Conservation (phyloP, 1,284 basidiomycete species). For the Austropuccinia psidii region DNA sequence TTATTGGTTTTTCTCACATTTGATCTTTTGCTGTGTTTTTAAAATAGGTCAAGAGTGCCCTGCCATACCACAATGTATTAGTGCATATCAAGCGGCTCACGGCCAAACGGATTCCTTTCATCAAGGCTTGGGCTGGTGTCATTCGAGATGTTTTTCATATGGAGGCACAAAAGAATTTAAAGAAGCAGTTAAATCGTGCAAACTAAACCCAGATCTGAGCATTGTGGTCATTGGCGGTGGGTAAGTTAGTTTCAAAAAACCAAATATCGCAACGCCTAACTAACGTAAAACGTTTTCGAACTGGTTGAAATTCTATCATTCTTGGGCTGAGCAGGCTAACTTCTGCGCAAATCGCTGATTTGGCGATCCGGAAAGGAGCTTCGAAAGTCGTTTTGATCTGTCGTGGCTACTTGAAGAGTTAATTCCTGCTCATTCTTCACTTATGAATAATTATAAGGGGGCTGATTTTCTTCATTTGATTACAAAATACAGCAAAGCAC, state of each 20-base stretch:
- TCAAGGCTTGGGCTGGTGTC: conserved; percentile 33
- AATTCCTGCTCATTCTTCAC: background rate
- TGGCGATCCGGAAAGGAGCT: conserved; percentile 33
- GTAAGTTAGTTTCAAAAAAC: background rate
- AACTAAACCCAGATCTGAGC: background rate
- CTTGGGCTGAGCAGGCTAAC: conserved; percentile 9
- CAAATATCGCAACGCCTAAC: background rate
- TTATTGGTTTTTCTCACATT: too few species aligned
- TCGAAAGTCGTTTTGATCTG: conserved; percentile 25
- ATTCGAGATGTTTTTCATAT: conserved; percentile 30
- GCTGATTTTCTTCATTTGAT: background rate
- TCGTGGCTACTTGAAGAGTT: conserved; percentile 35
- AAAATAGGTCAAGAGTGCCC: conserved; percentile 35
- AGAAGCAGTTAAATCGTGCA: conserved; percentile 16
- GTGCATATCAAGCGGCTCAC: too few species aligned
- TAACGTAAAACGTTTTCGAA: background rate
- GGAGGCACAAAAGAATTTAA: conserved; percentile 31
- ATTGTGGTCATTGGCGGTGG: conserved; percentile 36
- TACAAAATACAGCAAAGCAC: conserved; percentile 9
- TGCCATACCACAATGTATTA: conserved; percentile 15
- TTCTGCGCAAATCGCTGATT: conserved; percentile 31
- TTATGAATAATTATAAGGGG: background rate
- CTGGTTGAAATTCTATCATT: background rate
- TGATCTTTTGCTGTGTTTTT: too few species aligned
- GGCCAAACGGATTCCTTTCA: background rate